Percentiles rank a stretch among this genome's conserved stretches.
Evolutionary conservation across 1,284 basidiomycete genomes (phyloP).

Genomic region (Cystobasidium sp.): DNA sequence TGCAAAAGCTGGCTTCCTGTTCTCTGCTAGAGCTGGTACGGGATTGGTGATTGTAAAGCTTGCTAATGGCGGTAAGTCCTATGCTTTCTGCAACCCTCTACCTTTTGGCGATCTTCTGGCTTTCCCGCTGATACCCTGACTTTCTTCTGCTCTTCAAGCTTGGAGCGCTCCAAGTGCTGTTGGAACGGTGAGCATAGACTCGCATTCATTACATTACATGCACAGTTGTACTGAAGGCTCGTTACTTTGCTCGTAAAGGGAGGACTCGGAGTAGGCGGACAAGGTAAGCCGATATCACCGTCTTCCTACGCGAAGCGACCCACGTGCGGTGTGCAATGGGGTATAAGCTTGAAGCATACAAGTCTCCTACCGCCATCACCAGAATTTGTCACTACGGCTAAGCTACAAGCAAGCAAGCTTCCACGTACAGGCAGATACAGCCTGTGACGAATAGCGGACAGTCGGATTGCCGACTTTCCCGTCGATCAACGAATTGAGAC

Average conservation of each 20-base stretch:
- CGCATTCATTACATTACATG: background rate
- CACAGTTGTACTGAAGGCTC: no score
- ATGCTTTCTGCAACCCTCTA: background rate
- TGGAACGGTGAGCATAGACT: slow-evolving; percentile 27
- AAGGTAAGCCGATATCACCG: slow-evolving; percentile 57
- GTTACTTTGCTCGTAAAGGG: slow-evolving; percentile 34
- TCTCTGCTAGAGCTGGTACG: slow-evolving; percentile 73
- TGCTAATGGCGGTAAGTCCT: slow-evolving; percentile 70
- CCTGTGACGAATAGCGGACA: no score
- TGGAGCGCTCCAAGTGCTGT: slow-evolving; percentile 86
- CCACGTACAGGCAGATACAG: no score
- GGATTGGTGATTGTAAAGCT: slow-evolving; percentile 89
- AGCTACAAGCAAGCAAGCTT: no score
- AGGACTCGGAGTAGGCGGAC: slow-evolving; percentile 85
- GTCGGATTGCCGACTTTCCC: no score
- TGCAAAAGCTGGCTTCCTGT: slow-evolving; percentile 62
- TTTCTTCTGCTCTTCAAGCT: slow-evolving; percentile 59
- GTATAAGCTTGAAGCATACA: no score
- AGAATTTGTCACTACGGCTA: no score
- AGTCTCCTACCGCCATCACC: no score
- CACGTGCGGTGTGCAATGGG: no score
- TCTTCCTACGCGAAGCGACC: no score
- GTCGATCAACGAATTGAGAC: no score
- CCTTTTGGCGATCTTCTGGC: background rate
- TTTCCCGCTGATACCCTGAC: background rate